phyloP scores from a whole-genome alignment of 441 rosid species.

The Corymbia calophylla region DNA sequence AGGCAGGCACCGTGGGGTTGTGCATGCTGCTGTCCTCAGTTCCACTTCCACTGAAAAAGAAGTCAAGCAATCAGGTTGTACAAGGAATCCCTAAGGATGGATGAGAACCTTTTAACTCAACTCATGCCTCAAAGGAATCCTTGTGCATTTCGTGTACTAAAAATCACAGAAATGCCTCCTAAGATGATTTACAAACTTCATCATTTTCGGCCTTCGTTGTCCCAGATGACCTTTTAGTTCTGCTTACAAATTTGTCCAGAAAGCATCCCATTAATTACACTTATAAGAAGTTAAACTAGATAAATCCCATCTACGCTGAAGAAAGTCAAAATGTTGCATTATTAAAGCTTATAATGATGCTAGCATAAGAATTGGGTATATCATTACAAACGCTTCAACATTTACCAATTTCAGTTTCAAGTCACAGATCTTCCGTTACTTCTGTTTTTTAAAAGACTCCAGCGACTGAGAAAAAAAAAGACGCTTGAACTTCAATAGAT shows the following conservation, averaged over 20 bases:
- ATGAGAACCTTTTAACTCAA: background rate
- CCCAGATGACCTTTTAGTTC: background rate
- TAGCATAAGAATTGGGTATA: background rate
- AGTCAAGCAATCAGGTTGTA: background rate
- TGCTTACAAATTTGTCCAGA: background rate
- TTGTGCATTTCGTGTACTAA: background rate
- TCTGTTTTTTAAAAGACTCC: background rate
- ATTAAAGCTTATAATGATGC: background rate
- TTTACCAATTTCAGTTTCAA: constrained; percentile 47
- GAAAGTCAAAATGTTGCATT: background rate
- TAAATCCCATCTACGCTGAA: background rate
- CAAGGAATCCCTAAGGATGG: background rate
- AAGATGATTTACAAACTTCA: background rate
- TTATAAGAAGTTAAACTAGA: background rate
- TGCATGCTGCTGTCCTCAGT: background rate
- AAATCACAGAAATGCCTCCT: background rate
- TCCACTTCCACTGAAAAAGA: background rate
- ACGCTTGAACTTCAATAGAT: background rate
- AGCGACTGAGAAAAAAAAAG: background rate
- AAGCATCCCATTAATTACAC: background rate
- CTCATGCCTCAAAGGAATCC: background rate
- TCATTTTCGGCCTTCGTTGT: background rate
- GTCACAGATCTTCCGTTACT: constrained; percentile 10
- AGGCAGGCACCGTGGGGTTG: background rate
- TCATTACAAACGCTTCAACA: background rate